These are phyloP conservation scores for Aureobasidium sp. DNA, from an alignment of 2,329 filamentous ascomycete genomes.

Conservation along the genomic window DNA sequence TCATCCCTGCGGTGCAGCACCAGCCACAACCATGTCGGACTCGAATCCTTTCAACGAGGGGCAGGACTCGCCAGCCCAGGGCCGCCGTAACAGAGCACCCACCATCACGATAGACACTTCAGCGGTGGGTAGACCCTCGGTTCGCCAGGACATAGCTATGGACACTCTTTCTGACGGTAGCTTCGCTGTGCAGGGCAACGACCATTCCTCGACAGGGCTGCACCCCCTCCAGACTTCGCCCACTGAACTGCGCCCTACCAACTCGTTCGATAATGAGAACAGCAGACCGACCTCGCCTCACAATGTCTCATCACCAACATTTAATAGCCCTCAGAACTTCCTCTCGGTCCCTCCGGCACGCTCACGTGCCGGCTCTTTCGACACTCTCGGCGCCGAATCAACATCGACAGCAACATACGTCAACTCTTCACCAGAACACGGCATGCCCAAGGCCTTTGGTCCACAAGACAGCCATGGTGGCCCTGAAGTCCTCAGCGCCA, in stretches of 20 bases:
- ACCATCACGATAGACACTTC: constrained; percentile 49
- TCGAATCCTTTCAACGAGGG: background rate
- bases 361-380: constrained; percentile 59
- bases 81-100: constrained; percentile 33
- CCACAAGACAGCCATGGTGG: constrained; percentile 31
- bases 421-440: constrained; percentile 28
- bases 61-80: constrained; percentile 8
- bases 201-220: constrained; percentile 15
- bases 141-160: constrained; percentile 8
- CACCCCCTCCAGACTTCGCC: constrained; percentile 26
- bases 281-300: constrained; percentile 60
- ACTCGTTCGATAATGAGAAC: constrained; percentile 56
- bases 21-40: constrained; percentile 11
- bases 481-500: constrained; percentile 53
- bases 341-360: constrained; percentile 57
- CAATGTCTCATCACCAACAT: constrained; percentile 58
- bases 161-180: constrained; percentile 8
- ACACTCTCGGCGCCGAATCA: constrained; percentile 53
- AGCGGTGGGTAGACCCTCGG: constrained; percentile 35
- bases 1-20: background rate
- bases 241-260: constrained; percentile 47
- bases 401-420: constrained; percentile 57
- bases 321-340: constrained; percentile 47
- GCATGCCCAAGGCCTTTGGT: constrained; percentile 23
- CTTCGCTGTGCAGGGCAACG: constrained; percentile 13